These are phyloP conservation scores for Crithidia bombi DNA, from an alignment of 208 protist species.

Conservation along the genomic window DNA sequence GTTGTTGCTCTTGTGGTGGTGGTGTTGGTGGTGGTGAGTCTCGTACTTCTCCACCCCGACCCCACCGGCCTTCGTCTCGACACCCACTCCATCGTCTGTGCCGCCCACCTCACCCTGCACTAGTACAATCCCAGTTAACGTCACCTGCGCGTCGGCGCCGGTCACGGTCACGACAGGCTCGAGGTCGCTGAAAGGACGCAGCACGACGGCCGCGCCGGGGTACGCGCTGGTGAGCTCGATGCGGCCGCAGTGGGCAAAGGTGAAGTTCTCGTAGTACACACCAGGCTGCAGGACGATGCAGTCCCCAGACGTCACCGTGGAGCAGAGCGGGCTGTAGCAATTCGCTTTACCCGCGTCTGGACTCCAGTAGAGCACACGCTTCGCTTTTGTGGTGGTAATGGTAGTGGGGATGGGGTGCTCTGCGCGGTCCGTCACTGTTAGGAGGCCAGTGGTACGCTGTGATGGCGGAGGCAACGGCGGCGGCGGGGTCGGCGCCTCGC, in stretches of 20 bases:
- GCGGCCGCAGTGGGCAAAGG: conserved; percentile 38
- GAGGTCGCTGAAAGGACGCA: conserved; percentile 40
- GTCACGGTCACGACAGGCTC: conserved; percentile 55
- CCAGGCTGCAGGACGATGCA: conserved; percentile 58
- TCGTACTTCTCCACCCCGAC: background rate
- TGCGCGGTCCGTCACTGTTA: background rate
- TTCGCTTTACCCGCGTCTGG: conserved; percentile 2
- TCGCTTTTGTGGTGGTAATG: too few relatives aligned
- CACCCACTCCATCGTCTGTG: background rate
- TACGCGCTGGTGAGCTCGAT: conserved; percentile 53
- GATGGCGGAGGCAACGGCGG: background rate
- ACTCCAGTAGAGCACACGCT: conserved; percentile 23
- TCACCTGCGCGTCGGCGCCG: conserved; percentile 37
- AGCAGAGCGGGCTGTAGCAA: conserved; percentile 7
- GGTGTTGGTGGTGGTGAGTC: background rate
- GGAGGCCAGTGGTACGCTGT: background rate
- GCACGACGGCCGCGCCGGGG: conserved; percentile 67
- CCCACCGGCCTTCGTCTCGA: background rate
- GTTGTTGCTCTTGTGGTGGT: background rate
- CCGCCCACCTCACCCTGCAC: conserved; percentile 29
- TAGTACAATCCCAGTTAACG: conserved; percentile 63
- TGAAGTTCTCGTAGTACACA: conserved; percentile 63
- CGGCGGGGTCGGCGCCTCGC: background rate
- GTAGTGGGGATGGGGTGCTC: background rate
- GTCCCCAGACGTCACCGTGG: conserved; percentile 23